Conservation (phyloP, 306 rosid species). For the Quercus engelmannii region DNA sequence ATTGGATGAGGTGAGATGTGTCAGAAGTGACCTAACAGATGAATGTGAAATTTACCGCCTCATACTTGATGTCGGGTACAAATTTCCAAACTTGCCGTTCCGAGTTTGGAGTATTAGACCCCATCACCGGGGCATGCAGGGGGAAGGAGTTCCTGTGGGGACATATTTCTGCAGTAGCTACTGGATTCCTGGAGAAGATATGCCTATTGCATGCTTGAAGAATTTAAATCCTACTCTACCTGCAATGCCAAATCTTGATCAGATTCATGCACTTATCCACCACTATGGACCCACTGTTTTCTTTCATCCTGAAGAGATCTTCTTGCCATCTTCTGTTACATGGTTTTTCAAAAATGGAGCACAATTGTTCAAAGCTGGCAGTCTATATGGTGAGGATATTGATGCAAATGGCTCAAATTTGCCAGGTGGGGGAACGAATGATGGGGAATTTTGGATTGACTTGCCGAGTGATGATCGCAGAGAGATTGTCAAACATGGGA, state of each 20-base stretch:
- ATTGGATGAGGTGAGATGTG: conserved; percentile 69
- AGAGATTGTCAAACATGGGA: conserved; percentile 52
- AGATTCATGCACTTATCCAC: conserved; percentile 71
- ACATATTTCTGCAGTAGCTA: conserved; percentile 56
- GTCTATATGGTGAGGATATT: conserved; percentile 48
- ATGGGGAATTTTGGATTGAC: conserved; percentile 79
- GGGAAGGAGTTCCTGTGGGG: conserved; percentile 69
- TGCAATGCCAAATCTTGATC: conserved; percentile 70
- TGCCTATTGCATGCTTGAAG: conserved; percentile 73
- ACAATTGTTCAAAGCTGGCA: conserved; percentile 43
- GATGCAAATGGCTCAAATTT: conserved; percentile 64
- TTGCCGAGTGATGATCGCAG: conserved; percentile 56
- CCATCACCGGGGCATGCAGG: conserved; percentile 54
- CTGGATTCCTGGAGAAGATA: conserved; percentile 45
- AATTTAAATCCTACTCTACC: conserved; percentile 45
- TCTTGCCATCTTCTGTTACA: conserved; percentile 88
- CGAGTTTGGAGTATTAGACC: conserved; percentile 68
- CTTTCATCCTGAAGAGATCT: conserved; percentile 79
- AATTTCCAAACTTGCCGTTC: conserved; percentile 36
- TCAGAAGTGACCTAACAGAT: conserved; percentile 72
- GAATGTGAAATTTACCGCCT: conserved; percentile 51
- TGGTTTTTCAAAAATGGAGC: conserved; percentile 85
- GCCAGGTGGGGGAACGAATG: conserved; percentile 67
- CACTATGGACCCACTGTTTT: conserved; percentile 87
- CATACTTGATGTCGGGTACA: conserved; percentile 34